A percentile compares a stretch with the other conserved stretches of the same genome.
Conservation (phyloP, 176 grass and related monocot genomes). For the Guadua angustifolia region DNA sequence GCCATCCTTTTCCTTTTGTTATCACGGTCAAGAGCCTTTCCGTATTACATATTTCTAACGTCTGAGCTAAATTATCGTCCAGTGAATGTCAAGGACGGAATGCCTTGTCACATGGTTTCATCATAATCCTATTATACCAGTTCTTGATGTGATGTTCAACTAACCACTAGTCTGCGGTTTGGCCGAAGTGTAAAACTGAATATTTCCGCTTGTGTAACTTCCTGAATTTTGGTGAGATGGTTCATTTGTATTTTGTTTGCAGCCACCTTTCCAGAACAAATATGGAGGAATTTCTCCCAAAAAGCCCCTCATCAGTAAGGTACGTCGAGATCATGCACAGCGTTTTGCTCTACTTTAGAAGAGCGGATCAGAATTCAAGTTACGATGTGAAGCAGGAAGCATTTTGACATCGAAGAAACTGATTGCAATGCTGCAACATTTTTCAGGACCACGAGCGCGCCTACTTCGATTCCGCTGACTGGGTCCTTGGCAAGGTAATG, state of each 20-base stretch:
- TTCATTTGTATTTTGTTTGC: neutral
- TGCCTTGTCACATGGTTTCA: neutral
- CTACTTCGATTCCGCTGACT: constrained; percentile 63
- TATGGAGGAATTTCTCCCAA: constrained; percentile 54
- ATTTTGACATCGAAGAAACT: neutral
- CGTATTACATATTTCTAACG: neutral
- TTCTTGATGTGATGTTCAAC: constrained; percentile 39
- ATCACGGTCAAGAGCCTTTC: neutral
- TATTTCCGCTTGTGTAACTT: neutral
- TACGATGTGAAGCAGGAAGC: neutral
- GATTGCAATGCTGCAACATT: neutral
- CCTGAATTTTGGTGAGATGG: neutral
- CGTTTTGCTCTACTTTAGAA: neutral
- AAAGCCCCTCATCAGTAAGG: constrained; percentile 58
- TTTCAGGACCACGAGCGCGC: constrained; percentile 53
- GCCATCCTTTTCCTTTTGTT: neutral
- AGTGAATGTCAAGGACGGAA: neutral
- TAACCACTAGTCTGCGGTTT: neutral
- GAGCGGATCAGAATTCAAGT: neutral
- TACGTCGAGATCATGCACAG: neutral
- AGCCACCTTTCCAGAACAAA: constrained; percentile 36
- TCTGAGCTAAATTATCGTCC: neutral
- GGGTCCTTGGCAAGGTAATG: constrained; percentile 58
- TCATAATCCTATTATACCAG: constrained; percentile 4
- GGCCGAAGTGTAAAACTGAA: neutral